Conservation (phyloP, 192 early-diverging fungal genomes). For the Coemansia sp. region DNA sequence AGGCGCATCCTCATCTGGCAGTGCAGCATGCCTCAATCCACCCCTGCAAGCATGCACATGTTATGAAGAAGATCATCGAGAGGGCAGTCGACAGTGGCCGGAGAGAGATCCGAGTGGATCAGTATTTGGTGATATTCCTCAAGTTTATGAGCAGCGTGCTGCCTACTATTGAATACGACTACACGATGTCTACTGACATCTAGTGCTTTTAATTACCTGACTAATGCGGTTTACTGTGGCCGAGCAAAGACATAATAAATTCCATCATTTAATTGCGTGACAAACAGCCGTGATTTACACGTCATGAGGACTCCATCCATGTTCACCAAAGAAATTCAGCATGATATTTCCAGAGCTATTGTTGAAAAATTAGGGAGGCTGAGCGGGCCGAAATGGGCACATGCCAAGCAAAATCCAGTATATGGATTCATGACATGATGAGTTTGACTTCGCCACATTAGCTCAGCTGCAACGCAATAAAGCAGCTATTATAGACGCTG, state of each 20-base stretch:
- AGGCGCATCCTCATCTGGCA: constrained; percentile 87
- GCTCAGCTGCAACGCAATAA: constrained; percentile 3
- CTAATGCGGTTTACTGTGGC: no score
- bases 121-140: constrained; percentile 92
- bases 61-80: constrained; percentile 96
- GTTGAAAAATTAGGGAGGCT: no score
- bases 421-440: no score
- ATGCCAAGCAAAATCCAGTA: no score
- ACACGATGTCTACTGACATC: constrained; percentile 75
- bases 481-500: background rate
- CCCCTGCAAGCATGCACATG: constrained; percentile 96
- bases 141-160: constrained; percentile 97
- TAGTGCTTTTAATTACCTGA: constrained; percentile 10
- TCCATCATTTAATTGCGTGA: no score
- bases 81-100: constrained; percentile 58
- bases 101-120: constrained; percentile 80
- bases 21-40: constrained; percentile 92
- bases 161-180: constrained; percentile 98
- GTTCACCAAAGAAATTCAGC: no score
- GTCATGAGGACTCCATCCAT: no score
- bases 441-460: constrained; percentile 2
- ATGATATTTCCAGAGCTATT: no score
- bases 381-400: no score
- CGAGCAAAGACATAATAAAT: no score
- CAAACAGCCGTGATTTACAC: no score